These are phyloP conservation scores for Lentinula boryana DNA, from an alignment of 768 basidiomycete genomes.

Conservation along the genomic window DNA sequence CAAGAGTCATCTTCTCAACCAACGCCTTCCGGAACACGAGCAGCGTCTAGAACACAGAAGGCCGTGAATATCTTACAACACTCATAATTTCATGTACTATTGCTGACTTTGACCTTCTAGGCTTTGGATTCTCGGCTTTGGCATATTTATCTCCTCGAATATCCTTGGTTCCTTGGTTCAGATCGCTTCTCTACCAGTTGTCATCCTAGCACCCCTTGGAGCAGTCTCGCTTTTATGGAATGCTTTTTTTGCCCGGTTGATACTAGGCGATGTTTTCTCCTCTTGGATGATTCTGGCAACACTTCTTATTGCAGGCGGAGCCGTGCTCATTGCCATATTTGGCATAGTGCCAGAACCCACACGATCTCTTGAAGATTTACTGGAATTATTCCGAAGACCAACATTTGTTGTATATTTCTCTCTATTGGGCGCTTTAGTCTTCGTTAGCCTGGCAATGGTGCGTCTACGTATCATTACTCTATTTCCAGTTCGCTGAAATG, in stretches of 20 bases:
- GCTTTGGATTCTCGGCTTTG: slow-evolving; percentile 84
- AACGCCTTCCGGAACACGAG: slow-evolving; percentile 55
- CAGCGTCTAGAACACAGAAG: slow-evolving; percentile 70
- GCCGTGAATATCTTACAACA: slow-evolving; percentile 44
- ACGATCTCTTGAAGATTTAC: slow-evolving; percentile 79
- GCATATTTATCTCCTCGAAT: slow-evolving; percentile 84
- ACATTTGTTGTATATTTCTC: slow-evolving; percentile 82
- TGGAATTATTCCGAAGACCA: slow-evolving; percentile 67
- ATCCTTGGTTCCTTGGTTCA: slow-evolving; percentile 85
- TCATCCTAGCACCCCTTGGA: slow-evolving; percentile 90
- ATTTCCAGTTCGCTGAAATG: background rate
- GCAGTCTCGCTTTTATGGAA: slow-evolving; percentile 94
- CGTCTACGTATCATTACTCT: slow-evolving; percentile 20
- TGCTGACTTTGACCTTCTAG: slow-evolving; percentile 27
- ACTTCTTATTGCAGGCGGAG: slow-evolving; percentile 80
- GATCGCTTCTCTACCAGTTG: slow-evolving; percentile 90
- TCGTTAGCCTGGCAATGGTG: slow-evolving; percentile 58
- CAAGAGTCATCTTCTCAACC: slow-evolving; percentile 87
- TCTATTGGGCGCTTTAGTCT: slow-evolving; percentile 53
- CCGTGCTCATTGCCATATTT: slow-evolving; percentile 84
- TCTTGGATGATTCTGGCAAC: slow-evolving; percentile 84
- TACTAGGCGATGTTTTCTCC: slow-evolving; percentile 84
- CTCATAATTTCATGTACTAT: background rate
- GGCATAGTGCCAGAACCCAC: slow-evolving; percentile 89
- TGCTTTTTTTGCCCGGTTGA: slow-evolving; percentile 80